Conservation (phyloP, 768 basidiomycete species). For the Daedalea quercina region DNA sequence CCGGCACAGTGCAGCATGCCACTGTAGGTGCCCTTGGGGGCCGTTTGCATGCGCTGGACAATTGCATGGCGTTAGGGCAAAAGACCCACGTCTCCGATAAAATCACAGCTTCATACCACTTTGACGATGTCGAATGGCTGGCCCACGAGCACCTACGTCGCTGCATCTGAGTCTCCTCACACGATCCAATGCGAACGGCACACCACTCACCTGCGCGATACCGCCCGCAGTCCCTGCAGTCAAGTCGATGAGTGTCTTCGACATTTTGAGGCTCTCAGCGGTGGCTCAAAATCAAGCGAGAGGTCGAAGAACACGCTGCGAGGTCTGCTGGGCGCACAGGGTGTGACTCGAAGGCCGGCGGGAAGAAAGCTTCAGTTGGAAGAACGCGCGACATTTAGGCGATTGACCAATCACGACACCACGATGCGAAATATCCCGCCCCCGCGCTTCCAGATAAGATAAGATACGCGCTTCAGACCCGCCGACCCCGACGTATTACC, state of each 20-base stretch:
- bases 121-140: conserved; percentile 98
- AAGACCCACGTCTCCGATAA: conserved; percentile 1
- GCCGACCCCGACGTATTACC: too few relatives aligned
- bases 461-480: conserved; percentile 7
- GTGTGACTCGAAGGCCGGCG: background rate
- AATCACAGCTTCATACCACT: conserved; percentile 56
- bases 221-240: conserved; percentile 89
- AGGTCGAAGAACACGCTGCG: background rate
- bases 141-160: conserved; percentile 70
- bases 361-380: background rate
- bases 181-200: conserved; percentile 3
- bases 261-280: conserved; percentile 20
- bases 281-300: background rate
- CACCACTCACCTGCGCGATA: conserved; percentile 62
- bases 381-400: conserved; percentile 4
- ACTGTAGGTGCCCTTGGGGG: conserved; percentile 80
- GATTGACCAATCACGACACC: conserved; percentile 14
- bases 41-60: conserved; percentile 85
- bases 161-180: conserved; percentile 3
- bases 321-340: background rate
- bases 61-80: too few relatives aligned
- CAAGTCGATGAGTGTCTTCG: conserved; percentile 78
- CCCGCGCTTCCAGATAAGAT: conserved; percentile 19
- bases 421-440: conserved; percentile 8
- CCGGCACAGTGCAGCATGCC: conserved; percentile 87